Conservation (phyloP, 345 rosid genomes). For the Kandelia obovata region DNA sequence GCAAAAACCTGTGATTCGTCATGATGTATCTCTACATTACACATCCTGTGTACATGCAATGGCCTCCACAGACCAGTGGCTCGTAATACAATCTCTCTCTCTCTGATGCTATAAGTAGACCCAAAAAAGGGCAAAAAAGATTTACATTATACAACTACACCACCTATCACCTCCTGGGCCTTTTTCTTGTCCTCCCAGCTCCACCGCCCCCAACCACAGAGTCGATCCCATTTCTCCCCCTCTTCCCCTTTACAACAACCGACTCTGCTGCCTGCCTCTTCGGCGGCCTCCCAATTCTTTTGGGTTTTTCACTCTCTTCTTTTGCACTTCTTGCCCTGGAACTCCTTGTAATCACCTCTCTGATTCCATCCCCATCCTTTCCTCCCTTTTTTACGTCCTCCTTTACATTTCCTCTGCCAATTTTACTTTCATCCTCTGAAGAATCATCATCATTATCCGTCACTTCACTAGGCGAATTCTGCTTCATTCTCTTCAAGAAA, state of each 20-base stretch:
- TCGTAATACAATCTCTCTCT: constrained; percentile 5
- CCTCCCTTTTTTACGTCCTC: constrained; percentile 13
- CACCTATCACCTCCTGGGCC: constrained; percentile 35
- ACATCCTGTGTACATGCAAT: constrained; percentile 13
- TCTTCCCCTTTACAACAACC: constrained; percentile 20
- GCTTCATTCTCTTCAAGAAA: constrained; percentile 52
- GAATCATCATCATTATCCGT: constrained; percentile 14
- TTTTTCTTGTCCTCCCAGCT: constrained; percentile 37
- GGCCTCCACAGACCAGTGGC: constrained; percentile 6
- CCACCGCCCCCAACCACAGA: constrained; percentile 22
- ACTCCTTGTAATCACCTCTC: constrained; percentile 35
- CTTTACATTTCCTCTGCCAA: constrained; percentile 14
- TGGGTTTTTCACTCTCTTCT: constrained; percentile 35
- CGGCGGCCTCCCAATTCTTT: constrained; percentile 40
- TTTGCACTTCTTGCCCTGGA: constrained; percentile 36
- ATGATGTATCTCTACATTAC: neutral
- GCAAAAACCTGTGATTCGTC: too few relatives aligned
- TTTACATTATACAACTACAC: constrained; percentile 38
- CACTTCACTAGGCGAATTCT: constrained; percentile 33
- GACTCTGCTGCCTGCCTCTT: constrained; percentile 25
- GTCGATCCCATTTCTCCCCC: constrained; percentile 35
- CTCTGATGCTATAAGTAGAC: neutral
- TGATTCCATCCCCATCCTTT: constrained; percentile 12
- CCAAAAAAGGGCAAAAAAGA: neutral
- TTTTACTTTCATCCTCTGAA: constrained; percentile 20